Evolutionary conservation across 1,284 basidiomycete genomes (phyloP).

Genomic region (Cystobasidium sp.): DNA sequence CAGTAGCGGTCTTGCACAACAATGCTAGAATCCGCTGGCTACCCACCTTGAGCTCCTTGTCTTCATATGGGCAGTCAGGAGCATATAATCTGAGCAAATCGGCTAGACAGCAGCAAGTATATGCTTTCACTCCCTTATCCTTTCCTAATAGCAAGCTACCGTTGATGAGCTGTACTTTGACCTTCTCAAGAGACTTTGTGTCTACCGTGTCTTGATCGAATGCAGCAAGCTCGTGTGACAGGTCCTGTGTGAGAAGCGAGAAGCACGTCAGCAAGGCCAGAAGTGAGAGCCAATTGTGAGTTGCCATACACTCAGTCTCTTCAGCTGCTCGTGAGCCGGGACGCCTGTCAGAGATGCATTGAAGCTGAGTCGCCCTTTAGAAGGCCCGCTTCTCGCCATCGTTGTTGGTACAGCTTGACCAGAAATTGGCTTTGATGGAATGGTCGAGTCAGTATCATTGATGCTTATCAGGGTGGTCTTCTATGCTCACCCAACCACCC

Average conservation of each 20-base stretch:
- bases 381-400: slow-evolving; percentile 13
- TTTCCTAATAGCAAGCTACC: slow-evolving; percentile 80
- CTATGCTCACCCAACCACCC: no score
- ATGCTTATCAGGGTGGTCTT: no score
- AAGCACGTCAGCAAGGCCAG: not conserved
- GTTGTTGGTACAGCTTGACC: not conserved
- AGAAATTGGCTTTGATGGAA: not conserved
- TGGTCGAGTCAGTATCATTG: no score
- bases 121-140: slow-evolving; percentile 91
- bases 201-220: slow-evolving; percentile 89
- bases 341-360: slow-evolving; percentile 28
- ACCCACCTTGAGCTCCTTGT: slow-evolving; percentile 69
- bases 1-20: not conserved
- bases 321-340: slow-evolving; percentile 64
- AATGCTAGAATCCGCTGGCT: no score
- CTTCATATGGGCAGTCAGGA: slow-evolving; percentile 93
- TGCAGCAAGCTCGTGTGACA: slow-evolving; percentile 78
- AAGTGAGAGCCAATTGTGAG: not conserved
- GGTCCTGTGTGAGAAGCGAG: slow-evolving; percentile 56
- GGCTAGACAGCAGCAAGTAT: slow-evolving; percentile 89
- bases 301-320: slow-evolving; percentile 70
- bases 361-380: slow-evolving; percentile 22
- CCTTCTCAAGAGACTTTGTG: slow-evolving; percentile 68
- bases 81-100: slow-evolving; percentile 92
- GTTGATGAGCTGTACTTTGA: slow-evolving; percentile 79